Base-by-base conservation (phyloP, 2,329 filamentous ascomycete genomes). In the Chrysosphaeria jannelii region DNA sequence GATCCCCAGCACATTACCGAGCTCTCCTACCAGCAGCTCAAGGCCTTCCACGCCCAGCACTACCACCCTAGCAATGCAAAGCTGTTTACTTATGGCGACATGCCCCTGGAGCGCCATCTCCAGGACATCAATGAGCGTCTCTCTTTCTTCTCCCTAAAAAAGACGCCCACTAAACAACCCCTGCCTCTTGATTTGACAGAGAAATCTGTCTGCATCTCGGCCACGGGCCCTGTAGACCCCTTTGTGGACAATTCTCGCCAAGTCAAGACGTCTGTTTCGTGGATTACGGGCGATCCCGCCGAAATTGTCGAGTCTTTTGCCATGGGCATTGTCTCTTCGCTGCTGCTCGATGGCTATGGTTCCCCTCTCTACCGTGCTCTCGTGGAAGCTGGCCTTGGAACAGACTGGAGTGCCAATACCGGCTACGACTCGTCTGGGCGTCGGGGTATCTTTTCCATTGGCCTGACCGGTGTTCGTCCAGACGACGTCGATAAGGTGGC, bases 31-130 rank as follows among this genome's bases (percentile, higher is more conserved):
- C 63, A 81, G 36, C 74, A 91, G 40, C 51, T 97, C 23, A 70
- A 66, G 37, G 60, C 68, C 20, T 97, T 90, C 42, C 88, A 93
- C 33, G 67, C 67, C 20, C 63, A 78, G 33, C 78, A 97, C 45
- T 97, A 97, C 41, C 81, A 97, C 42, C 85, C 85, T 0, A 93
- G 78, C 46, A 97, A 97, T 43, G 71, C 81, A 21, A 93, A 91
- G 46, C 55, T 97, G 20, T 65, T 93, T 37, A 91, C 85, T 0
- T 97, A 97, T 34, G 85, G 85, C 24, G 69, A 91, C 38, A 78
- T 93, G 61, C 71, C 78, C 2, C 47, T 97, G 29, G 53, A 53
- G 3, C 68, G 75, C 25, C 85, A 97, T 39, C 43, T 93, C 24
- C 53, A 61, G 38, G 71, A 85, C 36, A 56, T 93, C 14, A 60